These are phyloP conservation scores for Holtermanniella nyarrowii DNA, from an alignment of 768 basidiomycete species.

Conservation along the genomic window DNA sequence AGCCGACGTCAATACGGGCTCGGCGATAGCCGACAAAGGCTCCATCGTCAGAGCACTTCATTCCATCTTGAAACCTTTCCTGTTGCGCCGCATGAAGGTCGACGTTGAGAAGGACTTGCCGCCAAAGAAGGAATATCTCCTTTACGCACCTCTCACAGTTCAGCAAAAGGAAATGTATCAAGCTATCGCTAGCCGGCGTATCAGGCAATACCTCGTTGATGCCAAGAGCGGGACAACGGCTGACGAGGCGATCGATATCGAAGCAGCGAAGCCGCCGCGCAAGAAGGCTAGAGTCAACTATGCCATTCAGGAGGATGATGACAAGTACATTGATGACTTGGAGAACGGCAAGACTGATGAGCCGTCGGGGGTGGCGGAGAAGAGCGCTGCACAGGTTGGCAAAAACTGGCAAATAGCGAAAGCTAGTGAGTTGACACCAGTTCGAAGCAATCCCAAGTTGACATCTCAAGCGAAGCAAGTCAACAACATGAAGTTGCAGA, in stretches of 20 bases:
- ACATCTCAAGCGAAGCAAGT: conserved; percentile 59
- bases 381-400: conserved; percentile 50
- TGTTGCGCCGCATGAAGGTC: conserved; percentile 77
- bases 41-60: conserved; percentile 70
- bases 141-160: conserved; percentile 78
- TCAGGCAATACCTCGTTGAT: conserved; percentile 49
- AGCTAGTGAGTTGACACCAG: conserved; percentile 48
- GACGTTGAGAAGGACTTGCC: conserved; percentile 87
- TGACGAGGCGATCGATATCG: conserved; percentile 24
- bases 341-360: conserved; percentile 31
- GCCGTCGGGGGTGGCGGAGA: conserved; percentile 35
- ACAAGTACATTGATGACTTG: conserved; percentile 36
- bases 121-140: conserved; percentile 74
- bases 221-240: conserved; percentile 45
- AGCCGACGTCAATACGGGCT: conserved; percentile 26
- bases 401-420: conserved; percentile 52
- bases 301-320: conserved; percentile 36
- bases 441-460: neutral
- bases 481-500: conserved; percentile 88
- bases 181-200: conserved; percentile 58
- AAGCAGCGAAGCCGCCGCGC: conserved; percentile 17
- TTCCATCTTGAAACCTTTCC: conserved; percentile 87
- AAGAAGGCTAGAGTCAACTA: conserved; percentile 33
- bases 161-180: conserved; percentile 80
- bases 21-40: conserved; percentile 32